Conservation (phyloP, 768 basidiomycete genomes). For the Nidula microcarpa region DNA sequence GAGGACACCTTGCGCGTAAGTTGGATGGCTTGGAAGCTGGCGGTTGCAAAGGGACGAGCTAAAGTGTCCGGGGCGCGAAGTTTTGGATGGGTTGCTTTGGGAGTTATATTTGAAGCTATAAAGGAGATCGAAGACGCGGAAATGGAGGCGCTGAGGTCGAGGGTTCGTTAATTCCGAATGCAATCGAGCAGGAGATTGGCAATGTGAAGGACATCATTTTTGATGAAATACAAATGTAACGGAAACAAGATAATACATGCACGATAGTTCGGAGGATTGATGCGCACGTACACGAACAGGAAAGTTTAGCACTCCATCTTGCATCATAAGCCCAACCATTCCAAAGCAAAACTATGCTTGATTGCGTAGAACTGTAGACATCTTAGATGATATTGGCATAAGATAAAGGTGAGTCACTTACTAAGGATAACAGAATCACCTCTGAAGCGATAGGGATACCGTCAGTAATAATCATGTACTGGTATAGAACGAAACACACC, state of each 20-base stretch:
- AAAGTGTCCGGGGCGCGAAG: constrained; percentile 53
- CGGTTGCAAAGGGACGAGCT: constrained; percentile 20
- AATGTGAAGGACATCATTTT: too few relatives aligned
- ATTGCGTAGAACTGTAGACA: constrained; percentile 73
- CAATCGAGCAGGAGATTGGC: too few relatives aligned
- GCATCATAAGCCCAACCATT: neutral
- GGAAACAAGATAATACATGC: neutral
- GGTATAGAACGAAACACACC: constrained; percentile 41
- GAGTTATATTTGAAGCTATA: constrained; percentile 52
- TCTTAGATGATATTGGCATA: constrained; percentile 24
- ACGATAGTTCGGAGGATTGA: neutral
- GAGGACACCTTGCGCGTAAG: constrained; percentile 41
- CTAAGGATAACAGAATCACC: constrained; percentile 98
- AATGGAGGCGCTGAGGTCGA: too few relatives aligned
- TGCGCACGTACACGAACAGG: too few relatives aligned
- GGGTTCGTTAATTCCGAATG: constrained; percentile 9
- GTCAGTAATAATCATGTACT: constrained; percentile 2
- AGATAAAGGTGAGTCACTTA: constrained; percentile 42
- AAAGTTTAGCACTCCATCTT: neutral
- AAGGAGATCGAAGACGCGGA: constrained; percentile 40
- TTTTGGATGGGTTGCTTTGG: constrained; percentile 60
- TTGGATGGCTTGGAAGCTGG: constrained; percentile 56
- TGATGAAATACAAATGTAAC: neutral
- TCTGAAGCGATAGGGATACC: constrained; percentile 33
- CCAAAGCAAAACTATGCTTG: constrained; percentile 55